Evolutionary conservation across 495 filamentous ascomycete species (phyloP).

Genomic region (Penicillium goetzii): DNA sequence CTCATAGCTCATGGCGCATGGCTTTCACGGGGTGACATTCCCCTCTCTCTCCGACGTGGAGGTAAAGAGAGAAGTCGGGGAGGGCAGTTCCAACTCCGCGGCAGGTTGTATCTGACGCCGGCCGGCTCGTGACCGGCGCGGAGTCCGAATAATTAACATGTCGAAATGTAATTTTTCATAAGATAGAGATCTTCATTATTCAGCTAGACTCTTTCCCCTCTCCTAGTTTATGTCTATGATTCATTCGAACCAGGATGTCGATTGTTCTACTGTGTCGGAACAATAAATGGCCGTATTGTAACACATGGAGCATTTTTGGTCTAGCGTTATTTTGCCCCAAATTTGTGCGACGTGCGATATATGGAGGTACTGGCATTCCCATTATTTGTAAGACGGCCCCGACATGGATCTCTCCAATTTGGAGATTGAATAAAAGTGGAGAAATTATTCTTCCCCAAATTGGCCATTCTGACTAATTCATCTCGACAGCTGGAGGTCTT

Average conservation of each 20-base stretch:
- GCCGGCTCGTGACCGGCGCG: background rate
- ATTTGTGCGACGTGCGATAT: too few relatives aligned
- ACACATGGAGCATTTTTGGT: too few relatives aligned
- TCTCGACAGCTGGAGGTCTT: too few relatives aligned
- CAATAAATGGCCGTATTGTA: too few relatives aligned
- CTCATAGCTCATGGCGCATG: slow-evolving; percentile 13
- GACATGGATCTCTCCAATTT: background rate
- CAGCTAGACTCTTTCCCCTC: background rate
- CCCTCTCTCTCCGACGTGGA: background rate
- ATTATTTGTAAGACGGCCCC: background rate
- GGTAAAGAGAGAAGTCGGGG: slow-evolving; percentile 10
- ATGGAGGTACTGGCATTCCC: too few relatives aligned
- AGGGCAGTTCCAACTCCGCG: slow-evolving; percentile 17
- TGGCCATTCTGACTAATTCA: slow-evolving; percentile 15
- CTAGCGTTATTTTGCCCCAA: too few relatives aligned
- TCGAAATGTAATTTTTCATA: background rate
- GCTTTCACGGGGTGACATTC: background rate
- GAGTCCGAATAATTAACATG: background rate
- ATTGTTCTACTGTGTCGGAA: background rate
- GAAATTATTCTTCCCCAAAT: slow-evolving; percentile 16
- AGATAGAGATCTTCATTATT: background rate
- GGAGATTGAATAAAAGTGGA: background rate
- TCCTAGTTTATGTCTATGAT: background rate
- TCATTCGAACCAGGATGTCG: background rate
- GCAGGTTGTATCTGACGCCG: background rate